Evolutionary conservation across 805 yeast species (phyloP).

Genomic region (Starmerella asiatica): DNA sequence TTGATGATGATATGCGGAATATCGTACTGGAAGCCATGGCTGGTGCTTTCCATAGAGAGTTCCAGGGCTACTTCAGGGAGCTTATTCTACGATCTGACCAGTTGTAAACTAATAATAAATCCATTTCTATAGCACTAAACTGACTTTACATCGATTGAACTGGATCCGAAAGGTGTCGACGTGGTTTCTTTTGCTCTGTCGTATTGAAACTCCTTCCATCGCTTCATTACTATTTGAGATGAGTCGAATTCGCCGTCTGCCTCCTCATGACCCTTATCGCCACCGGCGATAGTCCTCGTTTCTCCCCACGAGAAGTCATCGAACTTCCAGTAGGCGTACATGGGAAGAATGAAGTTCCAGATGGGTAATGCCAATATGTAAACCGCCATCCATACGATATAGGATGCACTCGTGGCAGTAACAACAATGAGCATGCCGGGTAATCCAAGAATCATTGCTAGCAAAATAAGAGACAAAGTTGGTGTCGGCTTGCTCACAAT

Average conservation of each 20-base stretch:
- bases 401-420: constrained; percentile 61
- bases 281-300: constrained; percentile 68
- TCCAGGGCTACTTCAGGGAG: constrained; percentile 4
- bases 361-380: constrained; percentile 75
- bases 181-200: constrained; percentile 34
- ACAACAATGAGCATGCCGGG: constrained; percentile 73
- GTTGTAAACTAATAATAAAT: background rate
- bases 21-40: constrained; percentile 12
- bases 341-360: constrained; percentile 82
- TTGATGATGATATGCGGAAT: background rate
- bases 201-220: constrained; percentile 89
- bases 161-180: background rate
- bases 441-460: constrained; percentile 68
- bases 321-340: constrained; percentile 85
- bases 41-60: constrained; percentile 6
- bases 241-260: constrained; percentile 79
- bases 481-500: constrained; percentile 67
- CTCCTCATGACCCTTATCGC: constrained; percentile 53
- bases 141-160: background rate
- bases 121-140: background rate
- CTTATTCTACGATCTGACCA: constrained; percentile 4
- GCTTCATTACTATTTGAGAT: constrained; percentile 75
- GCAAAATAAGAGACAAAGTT: constrained; percentile 54
- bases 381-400: constrained; percentile 64
- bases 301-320: constrained; percentile 97